A percentile compares a stretch with the other conserved stretches of the same genome.
Conservation (phyloP, 345 rosid species). For the Salix arbutifolia region DNA sequence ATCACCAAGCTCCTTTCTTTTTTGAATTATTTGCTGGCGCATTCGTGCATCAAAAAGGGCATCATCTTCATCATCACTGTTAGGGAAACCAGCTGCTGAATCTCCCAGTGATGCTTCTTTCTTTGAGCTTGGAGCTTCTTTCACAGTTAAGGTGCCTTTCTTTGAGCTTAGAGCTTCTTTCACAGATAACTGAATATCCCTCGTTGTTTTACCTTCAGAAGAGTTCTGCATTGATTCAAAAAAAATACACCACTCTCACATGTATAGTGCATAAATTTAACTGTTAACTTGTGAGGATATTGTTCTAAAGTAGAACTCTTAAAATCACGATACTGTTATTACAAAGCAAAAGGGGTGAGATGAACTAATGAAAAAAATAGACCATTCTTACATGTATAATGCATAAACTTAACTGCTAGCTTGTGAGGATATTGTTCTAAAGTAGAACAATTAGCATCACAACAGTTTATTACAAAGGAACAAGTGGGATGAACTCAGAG, state of each 20-base stretch:
- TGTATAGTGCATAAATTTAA: not conserved
- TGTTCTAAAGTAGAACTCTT: not conserved
- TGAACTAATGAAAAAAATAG: not conserved
- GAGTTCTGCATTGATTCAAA: constrained; percentile 45
- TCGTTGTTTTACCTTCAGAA: constrained; percentile 42
- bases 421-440: not conserved
- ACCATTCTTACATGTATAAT: not conserved
- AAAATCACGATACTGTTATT: not conserved
- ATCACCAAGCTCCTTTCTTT: constrained; percentile 61
- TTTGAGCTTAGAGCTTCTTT: constrained; percentile 71
- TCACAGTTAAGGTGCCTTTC: constrained; percentile 42
- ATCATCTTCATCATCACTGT: constrained; percentile 43
- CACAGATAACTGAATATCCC: constrained; percentile 64
- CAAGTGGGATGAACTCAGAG: not conserved
- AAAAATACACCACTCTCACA: not conserved
- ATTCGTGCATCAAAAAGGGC: constrained; percentile 78
- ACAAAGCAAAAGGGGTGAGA: not conserved
- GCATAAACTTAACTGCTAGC: not conserved
- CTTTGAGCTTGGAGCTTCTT: constrained; percentile 71
- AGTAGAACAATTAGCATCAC: not conserved
- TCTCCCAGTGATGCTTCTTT: constrained; percentile 49
- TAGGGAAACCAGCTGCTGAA: constrained; percentile 35
- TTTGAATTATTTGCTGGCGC: constrained; percentile 69
- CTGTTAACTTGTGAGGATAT: not conserved
- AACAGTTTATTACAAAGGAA: not conserved